Evolutionary conservation across 192 early-diverging fungal species (phyloP).

Genomic region (Umbelopsis ramanniana): DNA sequence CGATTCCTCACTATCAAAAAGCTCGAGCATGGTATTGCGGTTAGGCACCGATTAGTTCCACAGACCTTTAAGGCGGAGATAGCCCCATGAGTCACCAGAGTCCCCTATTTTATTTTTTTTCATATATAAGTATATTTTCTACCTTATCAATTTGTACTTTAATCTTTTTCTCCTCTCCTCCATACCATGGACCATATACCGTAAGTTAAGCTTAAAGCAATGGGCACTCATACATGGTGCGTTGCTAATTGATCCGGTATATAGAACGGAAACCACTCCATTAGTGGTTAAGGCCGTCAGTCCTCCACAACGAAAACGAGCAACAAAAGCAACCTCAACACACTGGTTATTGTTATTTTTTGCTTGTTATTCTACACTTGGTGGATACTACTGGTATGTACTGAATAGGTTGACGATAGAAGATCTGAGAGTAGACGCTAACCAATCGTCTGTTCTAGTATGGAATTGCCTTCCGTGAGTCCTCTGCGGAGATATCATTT

Average conservation of each 20-base stretch:
- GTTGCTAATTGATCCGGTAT: neutral
- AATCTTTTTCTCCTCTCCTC: neutral
- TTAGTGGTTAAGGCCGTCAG: slow-evolving; percentile 4
- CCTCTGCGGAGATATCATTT: neutral
- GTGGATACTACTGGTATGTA: slow-evolving; percentile 19
- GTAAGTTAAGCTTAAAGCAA: neutral
- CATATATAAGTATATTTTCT: neutral
- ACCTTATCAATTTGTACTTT: neutral
- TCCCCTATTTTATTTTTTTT: neutral
- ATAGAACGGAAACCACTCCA: slow-evolving; percentile 16
- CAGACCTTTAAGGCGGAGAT: slow-evolving; percentile 18
- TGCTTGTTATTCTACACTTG: slow-evolving; percentile 4
- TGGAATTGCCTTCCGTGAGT: slow-evolving; percentile 16
- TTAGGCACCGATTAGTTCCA: neutral
- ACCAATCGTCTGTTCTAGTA: neutral
- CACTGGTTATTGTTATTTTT: slow-evolving; percentile 17
- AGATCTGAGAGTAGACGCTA: neutral
- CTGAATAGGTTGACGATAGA: neutral
- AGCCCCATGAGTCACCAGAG: slow-evolving; percentile 1
- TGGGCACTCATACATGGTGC: neutral
- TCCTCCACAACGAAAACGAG: neutral
- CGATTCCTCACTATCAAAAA: neutral
- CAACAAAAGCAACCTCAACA: slow-evolving; percentile 5
- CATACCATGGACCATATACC: neutral
- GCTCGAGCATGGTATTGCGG: neutral